Percentiles rank a stretch among this genome's conserved stretches.
Evolutionary conservation across 179 eudicot species (phyloP).

Genomic region (Amaranthus tricolor): DNA sequence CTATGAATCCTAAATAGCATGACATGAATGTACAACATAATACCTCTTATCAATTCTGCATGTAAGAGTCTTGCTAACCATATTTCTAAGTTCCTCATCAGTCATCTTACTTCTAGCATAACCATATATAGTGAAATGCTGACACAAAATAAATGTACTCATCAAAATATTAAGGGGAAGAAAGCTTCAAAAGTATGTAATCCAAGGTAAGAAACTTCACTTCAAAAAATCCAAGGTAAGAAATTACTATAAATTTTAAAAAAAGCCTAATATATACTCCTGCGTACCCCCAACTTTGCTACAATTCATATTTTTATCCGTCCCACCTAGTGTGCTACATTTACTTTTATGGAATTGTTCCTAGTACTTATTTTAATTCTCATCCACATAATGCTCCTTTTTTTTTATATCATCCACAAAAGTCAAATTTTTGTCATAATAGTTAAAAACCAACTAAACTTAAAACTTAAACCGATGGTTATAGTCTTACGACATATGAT

Average conservation of each 20-base stretch:
- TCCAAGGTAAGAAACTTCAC: neutral
- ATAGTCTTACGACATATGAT: too few species aligned
- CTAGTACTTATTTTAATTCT: too few species aligned
- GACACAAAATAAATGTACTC: slow-evolving; percentile 28
- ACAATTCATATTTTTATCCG: neutral
- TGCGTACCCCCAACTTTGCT: too few species aligned
- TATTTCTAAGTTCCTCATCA: slow-evolving; percentile 82
- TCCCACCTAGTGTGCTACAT: too few species aligned
- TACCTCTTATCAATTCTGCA: slow-evolving; percentile 98
- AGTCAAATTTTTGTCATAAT: too few species aligned
- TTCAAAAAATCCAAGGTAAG: neutral
- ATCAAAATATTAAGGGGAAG: neutral
- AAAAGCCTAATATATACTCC: too few species aligned
- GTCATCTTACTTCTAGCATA: slow-evolving; percentile 99
- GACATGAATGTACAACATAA: neutral
- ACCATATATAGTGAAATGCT: slow-evolving; percentile 94
- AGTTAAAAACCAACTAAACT: too few species aligned
- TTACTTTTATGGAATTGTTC: too few species aligned
- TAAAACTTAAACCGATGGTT: too few species aligned
- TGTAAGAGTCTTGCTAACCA: slow-evolving; percentile 93
- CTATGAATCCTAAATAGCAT: neutral
- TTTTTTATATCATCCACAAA: too few species aligned
- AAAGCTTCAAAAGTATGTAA: too few species aligned
- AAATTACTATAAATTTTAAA: neutral
- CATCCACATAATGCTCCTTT: too few species aligned